Conservation (phyloP, 2,329 filamentous ascomycete genomes). For the Verticillium albo-atrum region DNA sequence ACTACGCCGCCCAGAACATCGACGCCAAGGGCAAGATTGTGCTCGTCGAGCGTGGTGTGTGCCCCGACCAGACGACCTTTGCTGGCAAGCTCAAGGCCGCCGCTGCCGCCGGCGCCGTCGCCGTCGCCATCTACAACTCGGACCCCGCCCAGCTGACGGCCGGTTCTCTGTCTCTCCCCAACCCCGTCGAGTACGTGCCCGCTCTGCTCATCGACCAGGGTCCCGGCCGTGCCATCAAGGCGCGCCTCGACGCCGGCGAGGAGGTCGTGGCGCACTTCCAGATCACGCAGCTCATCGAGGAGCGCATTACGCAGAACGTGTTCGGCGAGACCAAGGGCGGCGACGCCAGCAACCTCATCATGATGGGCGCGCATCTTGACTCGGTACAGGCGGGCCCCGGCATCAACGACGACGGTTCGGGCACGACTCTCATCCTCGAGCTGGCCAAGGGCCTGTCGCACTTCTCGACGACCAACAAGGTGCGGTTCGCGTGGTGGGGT, state of each 20-base stretch:
- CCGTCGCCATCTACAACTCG: conserved; percentile 25
- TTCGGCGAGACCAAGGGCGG: conserved; percentile 40
- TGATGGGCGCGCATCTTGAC: conserved; percentile 39
- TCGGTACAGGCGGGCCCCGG: conserved; percentile 38
- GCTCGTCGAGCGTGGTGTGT: conserved; percentile 23
- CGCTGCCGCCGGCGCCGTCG: conserved; percentile 21
- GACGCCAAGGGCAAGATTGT: conserved; percentile 24
- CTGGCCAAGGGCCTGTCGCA: conserved; percentile 32
- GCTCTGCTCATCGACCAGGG: conserved; percentile 24
- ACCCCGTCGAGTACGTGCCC: conserved; percentile 22
- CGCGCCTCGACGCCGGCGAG: conserved; percentile 25
- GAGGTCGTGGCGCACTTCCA: conserved; percentile 28
- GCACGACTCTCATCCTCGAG: conserved; percentile 34
- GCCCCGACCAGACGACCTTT: conserved; percentile 23
- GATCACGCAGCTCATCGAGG: conserved; percentile 28
- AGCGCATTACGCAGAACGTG: conserved; percentile 36
- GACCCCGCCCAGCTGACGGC: conserved; percentile 23
- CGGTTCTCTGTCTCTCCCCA: conserved; percentile 19
- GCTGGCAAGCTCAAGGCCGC: conserved; percentile 24
- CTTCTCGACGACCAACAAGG: conserved; percentile 27
- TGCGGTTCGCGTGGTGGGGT: conserved; percentile 40
- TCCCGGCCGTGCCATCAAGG: conserved; percentile 19
- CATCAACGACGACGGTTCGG: conserved; percentile 42
- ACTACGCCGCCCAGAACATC: conserved; percentile 16
- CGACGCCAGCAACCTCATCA: conserved; percentile 34